A percentile compares a stretch with the other conserved stretches of the same genome.
phyloP scores from a whole-genome alignment of 768 basidiomycete species.

The Xanthoconium purpureum region DNA sequence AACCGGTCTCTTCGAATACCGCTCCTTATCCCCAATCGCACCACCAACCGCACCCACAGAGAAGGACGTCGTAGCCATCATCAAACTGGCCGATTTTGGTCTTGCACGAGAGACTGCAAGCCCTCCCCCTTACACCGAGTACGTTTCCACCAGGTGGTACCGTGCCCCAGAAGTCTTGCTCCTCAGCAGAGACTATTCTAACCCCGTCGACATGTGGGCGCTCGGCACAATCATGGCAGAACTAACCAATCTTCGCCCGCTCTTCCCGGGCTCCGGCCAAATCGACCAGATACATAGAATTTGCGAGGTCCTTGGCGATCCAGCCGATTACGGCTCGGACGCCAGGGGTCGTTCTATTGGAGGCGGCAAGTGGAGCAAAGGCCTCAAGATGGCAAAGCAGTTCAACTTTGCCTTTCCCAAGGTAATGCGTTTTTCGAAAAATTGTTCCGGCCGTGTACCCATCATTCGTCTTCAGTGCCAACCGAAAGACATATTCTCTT shows the following conservation, averaged over 20 bases:
- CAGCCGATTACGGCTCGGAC: slow-evolving; percentile 80
- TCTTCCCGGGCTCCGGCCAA: slow-evolving; percentile 93
- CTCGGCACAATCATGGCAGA: slow-evolving; percentile 98
- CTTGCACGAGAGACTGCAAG: slow-evolving; percentile 88
- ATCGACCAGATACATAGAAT: slow-evolving; percentile 90
- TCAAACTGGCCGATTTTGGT: slow-evolving; percentile 98
- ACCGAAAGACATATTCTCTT: slow-evolving; percentile 63
- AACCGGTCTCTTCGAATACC: slow-evolving; percentile 91
- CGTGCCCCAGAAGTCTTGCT: slow-evolving; percentile 96
- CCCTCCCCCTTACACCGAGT: slow-evolving; percentile 94
- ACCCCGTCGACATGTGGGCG: slow-evolving; percentile 99
- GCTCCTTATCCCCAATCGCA: slow-evolving; percentile 68
- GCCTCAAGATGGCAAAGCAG: slow-evolving; percentile 81
- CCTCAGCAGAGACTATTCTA: slow-evolving; percentile 88
- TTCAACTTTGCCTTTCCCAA: slow-evolving; percentile 89
- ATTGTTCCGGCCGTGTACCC: neutral
- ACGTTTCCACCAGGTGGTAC: slow-evolving; percentile 99
- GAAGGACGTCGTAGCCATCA: slow-evolving; percentile 92
- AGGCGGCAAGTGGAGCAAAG: slow-evolving; percentile 84
- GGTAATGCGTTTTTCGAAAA: slow-evolving; percentile 41
- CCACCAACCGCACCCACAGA: slow-evolving; percentile 66
- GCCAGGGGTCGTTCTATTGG: slow-evolving; percentile 65
- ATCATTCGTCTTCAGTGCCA: slow-evolving; percentile 43
- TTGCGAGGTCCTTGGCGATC: slow-evolving; percentile 92
- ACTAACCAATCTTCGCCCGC: slow-evolving; percentile 87